Conservation (phyloP, 1,284 basidiomycete genomes). For the Anthracocystis walkeri region DNA sequence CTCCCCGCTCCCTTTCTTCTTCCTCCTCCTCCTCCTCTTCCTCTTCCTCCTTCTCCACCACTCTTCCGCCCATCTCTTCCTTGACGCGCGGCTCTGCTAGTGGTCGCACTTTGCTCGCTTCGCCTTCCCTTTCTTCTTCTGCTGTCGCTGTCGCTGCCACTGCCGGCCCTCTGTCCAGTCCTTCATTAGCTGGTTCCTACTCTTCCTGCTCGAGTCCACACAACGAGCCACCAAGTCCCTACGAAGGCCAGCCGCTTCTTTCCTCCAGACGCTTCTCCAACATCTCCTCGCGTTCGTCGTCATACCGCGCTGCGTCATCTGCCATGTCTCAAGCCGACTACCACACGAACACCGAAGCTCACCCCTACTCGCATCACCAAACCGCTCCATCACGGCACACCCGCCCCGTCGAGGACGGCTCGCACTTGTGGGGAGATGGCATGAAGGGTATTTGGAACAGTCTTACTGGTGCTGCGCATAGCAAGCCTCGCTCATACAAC, state of each 20-base stretch:
- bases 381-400: conserved; percentile 12
- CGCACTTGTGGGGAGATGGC: conserved; percentile 45
- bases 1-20: conserved; percentile 15
- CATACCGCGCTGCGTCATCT: not conserved
- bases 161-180: conserved; percentile 8
- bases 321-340: conserved; percentile 9
- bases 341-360: conserved; percentile 3
- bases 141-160: not conserved
- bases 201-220: conserved; percentile 21
- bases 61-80: conserved; percentile 29
- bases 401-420: conserved; percentile 36
- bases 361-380: conserved; percentile 17
- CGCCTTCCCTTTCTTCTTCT: conserved; percentile 8
- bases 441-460: conserved; percentile 53
- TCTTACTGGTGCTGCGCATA: conserved; percentile 42
- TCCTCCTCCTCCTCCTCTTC: conserved; percentile 6
- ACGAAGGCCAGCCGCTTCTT: conserved; percentile 36
- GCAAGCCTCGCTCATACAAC: conserved; percentile 28
- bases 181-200: conserved; percentile 19
- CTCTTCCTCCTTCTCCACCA: conserved; percentile 8
- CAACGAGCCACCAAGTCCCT: conserved; percentile 30
- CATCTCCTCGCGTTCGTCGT: conserved; percentile 12
- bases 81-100: conserved; percentile 4
- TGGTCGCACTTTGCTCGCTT: conserved; percentile 16
- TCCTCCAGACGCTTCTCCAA: conserved; percentile 10